Evolutionary conservation across 345 rosid species (phyloP), one percentile per base, ranked within the genome.

Genomic region (Eucalyptus albens): DNA sequence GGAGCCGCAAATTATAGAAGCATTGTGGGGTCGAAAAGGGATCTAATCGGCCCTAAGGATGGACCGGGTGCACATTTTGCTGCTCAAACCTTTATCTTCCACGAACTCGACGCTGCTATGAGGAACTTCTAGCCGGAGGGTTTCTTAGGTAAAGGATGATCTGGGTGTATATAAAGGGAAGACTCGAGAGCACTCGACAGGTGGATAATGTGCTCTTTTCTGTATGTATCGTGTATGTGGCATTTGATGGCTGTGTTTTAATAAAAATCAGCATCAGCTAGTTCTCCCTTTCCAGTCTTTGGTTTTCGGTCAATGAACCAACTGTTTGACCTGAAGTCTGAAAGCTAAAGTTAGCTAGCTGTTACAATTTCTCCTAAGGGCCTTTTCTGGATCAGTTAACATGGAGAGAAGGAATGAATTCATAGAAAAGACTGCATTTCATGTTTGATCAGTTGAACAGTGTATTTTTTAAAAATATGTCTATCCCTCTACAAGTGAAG

Each of bases 101-200:
- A 95, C 3, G 98, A 96, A 88, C 99, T 97, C 86, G 97, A 95
- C 7, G 96, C 94, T 69, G 55, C 21, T 50, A 16, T 16, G 55
- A 50, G 19, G 55, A 50, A 50, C 93, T 96, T 97, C 89, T 95
- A 94, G 92, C 96, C 95, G 8, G 99, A 97, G 89, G 94, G 94
- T 86, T 96, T 97, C 92, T 59, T 96, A 89, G 99, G 55, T 50
- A 16, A 50, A 50, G 55, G 55, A 50, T 50, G 55, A 50, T 50
- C 55, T 50, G 2, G 55, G 55, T 15, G 55, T 50, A 50, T 50
- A 99, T 7, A 98, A 97, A 95, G 99, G 99, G 45, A 97, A 90
- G 91, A 49, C 96, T 97, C 37, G 98, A 97, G 90, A 95, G 93
- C 93, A 96, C 99, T 55, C 95, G 97, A 90, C 99, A 97, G 99